These are phyloP conservation scores for Aspergillus piperis DNA, from an alignment of 2,329 filamentous ascomycete genomes.

Conservation along the genomic window DNA sequence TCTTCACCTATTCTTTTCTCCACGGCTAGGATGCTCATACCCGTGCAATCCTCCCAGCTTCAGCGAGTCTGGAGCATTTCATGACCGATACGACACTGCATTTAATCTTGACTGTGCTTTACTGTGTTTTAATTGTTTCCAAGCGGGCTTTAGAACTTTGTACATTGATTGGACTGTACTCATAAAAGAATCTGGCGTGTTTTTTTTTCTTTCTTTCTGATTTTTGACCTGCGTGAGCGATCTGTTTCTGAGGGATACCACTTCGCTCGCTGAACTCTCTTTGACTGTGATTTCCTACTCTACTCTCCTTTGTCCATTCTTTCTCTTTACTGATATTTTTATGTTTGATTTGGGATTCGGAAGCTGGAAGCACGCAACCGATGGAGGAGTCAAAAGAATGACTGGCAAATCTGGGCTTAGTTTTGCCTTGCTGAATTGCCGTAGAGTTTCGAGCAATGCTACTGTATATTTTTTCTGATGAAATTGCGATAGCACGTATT, in stretches of 20 bases:
- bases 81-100: slow-evolving; percentile 26
- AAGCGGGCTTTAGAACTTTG: slow-evolving; percentile 29
- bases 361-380: slow-evolving; percentile 1
- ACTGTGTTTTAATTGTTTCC: slow-evolving; percentile 16
- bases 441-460: slow-evolving; percentile 1
- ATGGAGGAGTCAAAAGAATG: neutral
- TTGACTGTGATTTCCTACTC: slow-evolving; percentile 19
- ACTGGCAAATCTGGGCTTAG: neutral
- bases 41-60: slow-evolving; percentile 4
- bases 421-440: neutral
- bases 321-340: slow-evolving; percentile 9
- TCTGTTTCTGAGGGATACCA: slow-evolving; percentile 34
- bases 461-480: neutral
- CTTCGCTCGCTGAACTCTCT: slow-evolving; percentile 24
- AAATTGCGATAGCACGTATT: neutral
- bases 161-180: slow-evolving; percentile 27
- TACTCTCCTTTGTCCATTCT: slow-evolving; percentile 19
- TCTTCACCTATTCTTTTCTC: slow-evolving; percentile 16
- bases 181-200: slow-evolving; percentile 29
- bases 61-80: slow-evolving; percentile 22
- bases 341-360: slow-evolving; percentile 8
- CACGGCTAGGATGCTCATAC: neutral
- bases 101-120: slow-evolving; percentile 19
- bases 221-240: slow-evolving; percentile 6
- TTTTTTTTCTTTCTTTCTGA: slow-evolving; percentile 12